Conservation (phyloP, 306 rosid species). For the Nissolia schottii region DNA sequence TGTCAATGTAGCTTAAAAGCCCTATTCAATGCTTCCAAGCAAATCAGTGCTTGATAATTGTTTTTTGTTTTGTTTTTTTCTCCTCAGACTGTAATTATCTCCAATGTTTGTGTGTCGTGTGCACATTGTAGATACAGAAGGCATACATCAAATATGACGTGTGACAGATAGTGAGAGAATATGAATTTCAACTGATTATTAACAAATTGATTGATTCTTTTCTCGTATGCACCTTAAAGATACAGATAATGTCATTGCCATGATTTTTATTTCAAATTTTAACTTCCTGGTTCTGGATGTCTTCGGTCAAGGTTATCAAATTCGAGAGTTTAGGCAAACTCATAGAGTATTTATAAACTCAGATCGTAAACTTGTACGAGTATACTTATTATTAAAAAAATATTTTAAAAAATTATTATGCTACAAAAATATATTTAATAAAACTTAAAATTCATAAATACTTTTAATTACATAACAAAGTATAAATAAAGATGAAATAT, state of each 20-base stretch:
- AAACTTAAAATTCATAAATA: too few relatives aligned
- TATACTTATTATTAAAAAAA: too few relatives aligned
- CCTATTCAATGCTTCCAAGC: not conserved
- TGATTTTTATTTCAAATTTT: not conserved
- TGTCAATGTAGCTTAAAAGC: slow-evolving; percentile 20
- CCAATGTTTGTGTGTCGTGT: slow-evolving; percentile 33
- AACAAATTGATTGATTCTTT: slow-evolving; percentile 16
- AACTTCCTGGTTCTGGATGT: not conserved
- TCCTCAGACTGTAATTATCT: slow-evolving; percentile 24
- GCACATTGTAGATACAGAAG: slow-evolving; percentile 47
- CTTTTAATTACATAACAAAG: too few relatives aligned
- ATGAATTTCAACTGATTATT: not conserved
- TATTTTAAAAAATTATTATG: too few relatives aligned
- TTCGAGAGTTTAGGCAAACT: too few relatives aligned
- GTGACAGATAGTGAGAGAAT: slow-evolving; percentile 24
- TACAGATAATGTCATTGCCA: not conserved
- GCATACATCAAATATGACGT: slow-evolving; percentile 31
- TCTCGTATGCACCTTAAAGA: not conserved
- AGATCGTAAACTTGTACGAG: too few relatives aligned
- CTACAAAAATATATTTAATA: too few relatives aligned
- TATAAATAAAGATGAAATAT: too few relatives aligned
- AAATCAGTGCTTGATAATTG: slow-evolving; percentile 5
- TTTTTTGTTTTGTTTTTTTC: too few relatives aligned
- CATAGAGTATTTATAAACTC: too few relatives aligned
- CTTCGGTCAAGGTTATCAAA: too few relatives aligned